Base-by-base conservation (phyloP, 352 stramenopile genomes). In the Thalassiosira livingstoniorum region DNA sequence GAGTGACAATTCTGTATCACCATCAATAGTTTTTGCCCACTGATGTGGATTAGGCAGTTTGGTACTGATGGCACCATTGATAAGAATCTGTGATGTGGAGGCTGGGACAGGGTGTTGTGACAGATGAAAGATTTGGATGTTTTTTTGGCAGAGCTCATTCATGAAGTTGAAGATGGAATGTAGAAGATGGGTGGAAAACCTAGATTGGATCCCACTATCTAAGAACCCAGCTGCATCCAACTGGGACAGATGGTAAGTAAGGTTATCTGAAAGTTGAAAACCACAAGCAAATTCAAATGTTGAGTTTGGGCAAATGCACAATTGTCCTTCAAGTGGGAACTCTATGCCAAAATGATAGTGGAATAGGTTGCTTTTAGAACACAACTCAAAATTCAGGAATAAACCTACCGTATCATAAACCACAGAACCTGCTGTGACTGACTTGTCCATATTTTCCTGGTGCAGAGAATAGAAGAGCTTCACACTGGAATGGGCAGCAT, bases 341-440 rank as follows among this genome's bases (percentile, higher is more conserved):
- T 83, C 75, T 25, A 83, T 72, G 18, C 75, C 75, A 60, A 83
- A 83, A 18, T 21, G 11, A 53, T 53, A 13, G 2, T 34, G 11
- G 47, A 83, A 83, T 18, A 78, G 15, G 63, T 83, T 83, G 29
- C 47, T 23, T 29, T n/a, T 62, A 1, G 10, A 4, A 11, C 2
- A 5, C 13, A 29, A 5, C 18, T 1, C n/a, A 23, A 69, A 68
- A 23, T 37, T 29, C 15, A 58, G 70, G 23, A 37, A 64, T 4
- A 45, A 34, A 18, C 23, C 7, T 18, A 60, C 18, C 11, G 39
- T 51, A 21, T 32, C 27, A 13, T 47, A 2, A 0, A 78, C 58
- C 0, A 21, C 18, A 1, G 70, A 34, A 35, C 70, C 70, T 0
- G 34, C 37, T 0, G 47, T 3, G 25, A 69, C 37, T 4, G n/a